Evolutionary conservation across 768 basidiomycete species (phyloP), one percentile per base, ranked within the genome.

Genomic region (Lentinula aciculospora): DNA sequence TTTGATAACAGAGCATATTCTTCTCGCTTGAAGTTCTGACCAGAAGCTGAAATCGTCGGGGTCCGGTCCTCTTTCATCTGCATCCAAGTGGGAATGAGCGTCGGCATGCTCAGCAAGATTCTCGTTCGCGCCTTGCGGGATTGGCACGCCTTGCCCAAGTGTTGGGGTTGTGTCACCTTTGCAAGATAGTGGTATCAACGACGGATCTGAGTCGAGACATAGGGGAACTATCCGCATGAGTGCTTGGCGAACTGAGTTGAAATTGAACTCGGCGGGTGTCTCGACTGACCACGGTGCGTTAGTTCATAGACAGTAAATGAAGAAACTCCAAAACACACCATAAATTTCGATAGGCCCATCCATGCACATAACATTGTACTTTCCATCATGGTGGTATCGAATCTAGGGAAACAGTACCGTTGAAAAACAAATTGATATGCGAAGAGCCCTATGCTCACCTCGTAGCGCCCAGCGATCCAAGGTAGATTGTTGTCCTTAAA

Each of bases 1-100:
- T 63, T 89, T 75, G 58, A 96, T 84, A 27, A 84, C 86, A 19
- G 75, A 72, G 53, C 88, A 88, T 63, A 99, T 98, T 55, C 92
- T 83, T 71, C 86, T 88, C 57, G 96, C 97, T 69, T 99, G 96
- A 42, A 77, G 75, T 64, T 89, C 87, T 1, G 88, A 88, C 92
- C 94, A 96, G 74, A 99, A 94, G 46, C 83, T 81, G 70, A 99
- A 98, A 72, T 98, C 95, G 66, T 98, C 95, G 1, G 86, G 84
- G 65, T 95, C 91, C 45, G 78, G 83, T 34, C 73, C 40, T 80
- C 77, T 15, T 70, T 67, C 25, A 58, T 63, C 12, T 37, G 71
- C 69, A 27, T 65, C 58, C 32, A 55, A 51, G 15, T 40, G 46
- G 15, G 28, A 13, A 47, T 17, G 13, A 40, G 9, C 32, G 21